Base-by-base conservation (phyloP, 805 yeast genomes). In the Lipomyces japonicus region DNA sequence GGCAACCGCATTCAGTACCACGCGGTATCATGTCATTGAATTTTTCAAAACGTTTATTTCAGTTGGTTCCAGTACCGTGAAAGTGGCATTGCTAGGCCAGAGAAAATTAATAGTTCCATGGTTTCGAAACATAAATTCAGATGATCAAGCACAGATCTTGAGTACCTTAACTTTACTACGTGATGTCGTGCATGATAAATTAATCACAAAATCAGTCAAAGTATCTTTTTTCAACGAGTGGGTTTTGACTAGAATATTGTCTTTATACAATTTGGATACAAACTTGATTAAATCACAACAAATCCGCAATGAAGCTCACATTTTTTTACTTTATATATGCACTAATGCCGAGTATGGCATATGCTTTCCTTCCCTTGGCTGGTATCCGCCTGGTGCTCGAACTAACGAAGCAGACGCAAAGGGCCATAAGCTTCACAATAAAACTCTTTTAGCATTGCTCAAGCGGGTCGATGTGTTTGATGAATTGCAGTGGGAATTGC, bases 221-320 rank as follows among this genome's bases (percentile, higher is more conserved):
- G 77, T 87, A 53, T 79, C 80, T 52, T 75, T 89, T 14, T 76
- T 91, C 61, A 87, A 86, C 59, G 97, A 90, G 63, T 78, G 84
- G 73, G 78, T 82, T 21, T 62, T 88, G 50, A 73, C 75, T 24
- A 80, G 80, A 46, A 57, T 87, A 26, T 76, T 79, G 30, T 72
- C 76, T 2, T 64, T 87, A 2, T 80, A 75, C 43, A 71, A 72
- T 42, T 47, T 80, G 12, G 69, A 70, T 9, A 64, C 66, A 4
- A 59, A 64, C 9, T 69, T 79, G 75, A 50, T 65, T 68, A 2
- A 77, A 84, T 51, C 68, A 86, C 57, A 48, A 71, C 83, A 25
- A 70, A 1, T 73, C 80, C 1, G 81, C 80, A 59, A 28, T 42
- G 3, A 32, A 26, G 50, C 44, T 7, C 46, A 48, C 26, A n/a